Conservation (phyloP, 257 asterid genomes). For the Nicotiana sylvestris region DNA sequence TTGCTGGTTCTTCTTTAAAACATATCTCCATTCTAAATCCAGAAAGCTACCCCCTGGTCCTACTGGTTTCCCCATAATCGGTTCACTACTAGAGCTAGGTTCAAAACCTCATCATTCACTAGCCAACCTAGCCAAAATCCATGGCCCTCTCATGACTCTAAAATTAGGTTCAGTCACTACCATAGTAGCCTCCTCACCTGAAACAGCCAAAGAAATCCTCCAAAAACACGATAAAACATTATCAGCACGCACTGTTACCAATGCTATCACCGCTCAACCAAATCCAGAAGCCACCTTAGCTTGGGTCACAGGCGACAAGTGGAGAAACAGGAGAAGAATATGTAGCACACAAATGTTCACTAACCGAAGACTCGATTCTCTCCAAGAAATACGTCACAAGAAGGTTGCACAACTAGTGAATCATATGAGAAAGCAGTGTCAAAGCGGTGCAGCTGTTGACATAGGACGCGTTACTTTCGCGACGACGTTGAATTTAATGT, state of each 20-base stretch:
- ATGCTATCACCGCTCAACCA: conserved; percentile 15
- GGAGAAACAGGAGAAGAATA: conserved; percentile 30
- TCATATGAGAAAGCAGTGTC: conserved; percentile 16
- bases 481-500: conserved; percentile 34
- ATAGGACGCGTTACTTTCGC: conserved; percentile 31
- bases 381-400: conserved; percentile 18
- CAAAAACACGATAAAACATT: conserved; percentile 25
- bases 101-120: conserved; percentile 13
- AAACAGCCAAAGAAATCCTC: conserved; percentile 23
- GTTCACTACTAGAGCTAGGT: not conserved
- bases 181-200: conserved; percentile 31
- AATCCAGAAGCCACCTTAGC: conserved; percentile 24
- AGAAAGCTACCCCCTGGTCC: conserved; percentile 18
- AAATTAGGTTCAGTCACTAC: conserved; percentile 25
- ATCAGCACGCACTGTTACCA: conserved; percentile 18
- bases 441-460: conserved; percentile 16
- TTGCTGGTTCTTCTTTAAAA: not conserved
- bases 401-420: conserved; percentile 21
- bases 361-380: conserved; percentile 15
- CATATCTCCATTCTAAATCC: not conserved
- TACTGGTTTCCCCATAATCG: conserved; percentile 14
- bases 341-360: conserved; percentile 34
- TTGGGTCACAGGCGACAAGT: conserved; percentile 22
- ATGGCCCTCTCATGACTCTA: conserved; percentile 30
- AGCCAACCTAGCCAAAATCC: conserved; percentile 19